Percentiles rank a stretch among this genome's conserved stretches.
These are phyloP conservation scores for Vitis hybrid DNA, from an alignment of 177 flowering plant species.

Conservation along the genomic window DNA sequence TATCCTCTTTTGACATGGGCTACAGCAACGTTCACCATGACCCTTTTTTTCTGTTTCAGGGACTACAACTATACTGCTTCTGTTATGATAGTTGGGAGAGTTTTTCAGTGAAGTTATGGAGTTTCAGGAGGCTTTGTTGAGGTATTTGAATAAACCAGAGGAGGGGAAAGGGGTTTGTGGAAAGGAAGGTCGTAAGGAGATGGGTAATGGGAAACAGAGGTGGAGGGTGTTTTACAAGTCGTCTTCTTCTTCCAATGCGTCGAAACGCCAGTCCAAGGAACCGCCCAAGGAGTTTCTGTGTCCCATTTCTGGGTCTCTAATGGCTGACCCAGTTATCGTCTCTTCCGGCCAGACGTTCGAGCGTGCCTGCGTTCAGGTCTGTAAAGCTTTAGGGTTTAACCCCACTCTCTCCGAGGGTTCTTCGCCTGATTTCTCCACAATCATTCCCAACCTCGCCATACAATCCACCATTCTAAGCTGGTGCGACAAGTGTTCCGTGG, in stretches of 20 bases:
- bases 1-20: neutral
- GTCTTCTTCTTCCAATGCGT: slow-evolving; percentile 1
- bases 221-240: slow-evolving; percentile 29
- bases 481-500: slow-evolving; percentile 22
- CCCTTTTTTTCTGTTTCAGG: neutral
- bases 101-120: slow-evolving; percentile 19
- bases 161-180: neutral
- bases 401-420: slow-evolving; percentile 40
- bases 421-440: slow-evolving; percentile 49
- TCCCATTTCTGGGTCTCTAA: slow-evolving; percentile 37
- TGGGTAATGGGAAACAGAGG: slow-evolving; percentile 7
- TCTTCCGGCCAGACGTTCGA: slow-evolving; percentile 68
- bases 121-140: slow-evolving; percentile 29
- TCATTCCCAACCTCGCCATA: slow-evolving; percentile 67
- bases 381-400: slow-evolving; percentile 28
- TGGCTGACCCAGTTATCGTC: slow-evolving; percentile 53
- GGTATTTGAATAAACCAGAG: slow-evolving; percentile 3
- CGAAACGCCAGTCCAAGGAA: neutral
- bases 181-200: neutral
- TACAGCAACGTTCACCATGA: neutral
- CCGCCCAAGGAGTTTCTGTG: slow-evolving; percentile 40
- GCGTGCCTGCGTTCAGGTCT: slow-evolving; percentile 40
- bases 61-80: neutral
- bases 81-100: too few species aligned
- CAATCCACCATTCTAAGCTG: slow-evolving; percentile 53